Base-by-base conservation (phyloP, 192 early-diverging fungal species). In the Fimicolochytrium jonesii region DNA sequence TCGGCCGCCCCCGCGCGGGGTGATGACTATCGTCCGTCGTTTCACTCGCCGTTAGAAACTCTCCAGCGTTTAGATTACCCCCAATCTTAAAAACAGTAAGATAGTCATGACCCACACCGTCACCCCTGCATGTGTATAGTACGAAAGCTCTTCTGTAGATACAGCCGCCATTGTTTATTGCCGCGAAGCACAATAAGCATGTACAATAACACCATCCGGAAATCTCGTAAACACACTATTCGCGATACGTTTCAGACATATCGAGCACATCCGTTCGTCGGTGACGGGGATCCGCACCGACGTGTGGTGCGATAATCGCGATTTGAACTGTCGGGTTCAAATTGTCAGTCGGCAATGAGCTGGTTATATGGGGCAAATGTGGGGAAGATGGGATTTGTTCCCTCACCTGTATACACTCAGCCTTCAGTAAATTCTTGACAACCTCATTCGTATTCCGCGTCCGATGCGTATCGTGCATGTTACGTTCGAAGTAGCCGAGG, bases 211-310 rank as follows among this genome's bases (percentile, higher is more conserved):
- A 13, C 85, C 86, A 52, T 85, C 79, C 2, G 88, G 86, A 68
- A 84, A 88, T 2, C 79, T 80, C 2, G 87, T 88, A 73, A 91
- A 89, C 3, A 88, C 90, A 57, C 85, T 86, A 63, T 66, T 70
- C 10, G 56, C 69, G 37, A 80, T 72, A 43, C 67, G 65, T 48
- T 73, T 72, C 31, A 69, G 49, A 54, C 77, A 79, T 39, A 85
- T 79, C 34, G 86, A 80, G 61, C 90, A 91, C 84, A 89, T 86
- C 15, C 78, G 74, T 49, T 91, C 90, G 17, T 91, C 90, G 7
- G 83, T 80, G 29, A 90, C 85, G 47, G 77, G 77, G 22, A 91
- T 84, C 32, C 78, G 64, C 31, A 77, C 62, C 10, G 79, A 79
- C 35, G 80, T 76, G 26, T 85, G 78, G 52, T 74, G 79, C 17